Evolutionary conservation across 257 asterid species (phyloP).

Genomic region (Nicotiana obtusifolia): DNA sequence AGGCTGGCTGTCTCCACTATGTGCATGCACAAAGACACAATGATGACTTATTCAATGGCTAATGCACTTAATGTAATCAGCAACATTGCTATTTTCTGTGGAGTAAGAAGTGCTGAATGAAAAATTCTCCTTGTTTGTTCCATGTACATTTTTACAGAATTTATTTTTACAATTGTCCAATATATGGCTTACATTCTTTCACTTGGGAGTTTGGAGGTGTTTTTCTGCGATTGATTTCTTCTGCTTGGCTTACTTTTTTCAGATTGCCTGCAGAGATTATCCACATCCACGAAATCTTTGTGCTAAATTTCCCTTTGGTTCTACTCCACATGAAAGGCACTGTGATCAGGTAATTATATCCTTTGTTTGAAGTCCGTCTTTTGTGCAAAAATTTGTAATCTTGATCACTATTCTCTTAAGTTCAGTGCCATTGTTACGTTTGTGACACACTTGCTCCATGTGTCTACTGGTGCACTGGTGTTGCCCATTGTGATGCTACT

Average conservation of each 20-base stretch:
- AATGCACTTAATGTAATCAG: not conserved
- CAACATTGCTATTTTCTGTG: not conserved
- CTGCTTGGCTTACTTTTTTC: slow-evolving; percentile 14
- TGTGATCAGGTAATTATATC: slow-evolving; percentile 57
- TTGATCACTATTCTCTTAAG: slow-evolving; percentile 23
- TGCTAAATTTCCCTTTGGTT: slow-evolving; percentile 53
- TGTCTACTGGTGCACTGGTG: slow-evolving; percentile 56
- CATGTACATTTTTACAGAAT: not conserved
- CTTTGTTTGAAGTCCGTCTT: slow-evolving; percentile 8
- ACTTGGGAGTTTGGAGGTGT: slow-evolving; percentile 11
- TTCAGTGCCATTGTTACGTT: slow-evolving; percentile 96
- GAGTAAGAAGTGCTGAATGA: not conserved
- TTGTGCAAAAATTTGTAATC: slow-evolving; percentile 5
- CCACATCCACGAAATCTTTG: slow-evolving; percentile 92
- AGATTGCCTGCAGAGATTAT: slow-evolving; percentile 94
- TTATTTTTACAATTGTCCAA: not conserved
- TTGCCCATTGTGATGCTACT: slow-evolving; percentile 85
- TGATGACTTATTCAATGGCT: not conserved
- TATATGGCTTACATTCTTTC: not conserved
- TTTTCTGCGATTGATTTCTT: slow-evolving; percentile 3
- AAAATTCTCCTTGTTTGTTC: not conserved
- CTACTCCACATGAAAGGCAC: slow-evolving; percentile 52
- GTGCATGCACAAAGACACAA: not conserved
- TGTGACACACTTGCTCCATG: slow-evolving; percentile 93
- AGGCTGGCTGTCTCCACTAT: not conserved